Evolutionary conservation across 345 rosid genomes (phyloP).

Genomic region (Citropsis articulata): DNA sequence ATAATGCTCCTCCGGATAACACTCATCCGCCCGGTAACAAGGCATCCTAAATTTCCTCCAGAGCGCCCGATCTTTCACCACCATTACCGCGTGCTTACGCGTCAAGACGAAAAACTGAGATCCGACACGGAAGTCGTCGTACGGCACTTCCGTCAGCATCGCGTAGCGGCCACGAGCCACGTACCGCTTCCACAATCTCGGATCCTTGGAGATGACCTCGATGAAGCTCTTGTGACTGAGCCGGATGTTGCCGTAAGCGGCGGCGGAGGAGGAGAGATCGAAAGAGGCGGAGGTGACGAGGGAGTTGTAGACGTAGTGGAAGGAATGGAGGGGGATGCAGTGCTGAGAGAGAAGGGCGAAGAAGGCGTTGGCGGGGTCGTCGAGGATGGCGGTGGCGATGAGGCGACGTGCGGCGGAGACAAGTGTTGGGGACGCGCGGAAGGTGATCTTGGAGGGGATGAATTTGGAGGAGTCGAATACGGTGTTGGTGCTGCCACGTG

Average conservation of each 20-base stretch:
- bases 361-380: constrained; percentile 82
- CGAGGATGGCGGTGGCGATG: constrained; percentile 78
- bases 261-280: constrained; percentile 39
- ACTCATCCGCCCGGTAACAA: constrained; percentile 67
- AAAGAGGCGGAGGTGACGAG: constrained; percentile 48
- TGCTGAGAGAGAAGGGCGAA: constrained; percentile 84
- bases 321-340: constrained; percentile 83
- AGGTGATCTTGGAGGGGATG: constrained; percentile 65
- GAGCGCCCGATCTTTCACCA: constrained; percentile 59
- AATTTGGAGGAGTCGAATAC: constrained; percentile 25
- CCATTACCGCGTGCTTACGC: constrained; percentile 66
- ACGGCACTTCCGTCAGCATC: constrained; percentile 81
- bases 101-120: constrained; percentile 93
- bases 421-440: constrained; percentile 83
- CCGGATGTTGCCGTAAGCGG: constrained; percentile 17
- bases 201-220: constrained; percentile 63
- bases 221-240: constrained; percentile 65
- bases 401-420: constrained; percentile 92
- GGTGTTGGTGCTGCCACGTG: constrained; percentile 17
- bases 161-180: constrained; percentile 67
- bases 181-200: constrained; percentile 81
- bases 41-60: constrained; percentile 84
- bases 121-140: constrained; percentile 67
- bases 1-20: constrained; percentile 98
- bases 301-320: constrained; percentile 61